These are phyloP conservation scores for Trichoderma cornu-damae DNA, from an alignment of 2,329 filamentous ascomycete genomes.

Conservation along the genomic window DNA sequence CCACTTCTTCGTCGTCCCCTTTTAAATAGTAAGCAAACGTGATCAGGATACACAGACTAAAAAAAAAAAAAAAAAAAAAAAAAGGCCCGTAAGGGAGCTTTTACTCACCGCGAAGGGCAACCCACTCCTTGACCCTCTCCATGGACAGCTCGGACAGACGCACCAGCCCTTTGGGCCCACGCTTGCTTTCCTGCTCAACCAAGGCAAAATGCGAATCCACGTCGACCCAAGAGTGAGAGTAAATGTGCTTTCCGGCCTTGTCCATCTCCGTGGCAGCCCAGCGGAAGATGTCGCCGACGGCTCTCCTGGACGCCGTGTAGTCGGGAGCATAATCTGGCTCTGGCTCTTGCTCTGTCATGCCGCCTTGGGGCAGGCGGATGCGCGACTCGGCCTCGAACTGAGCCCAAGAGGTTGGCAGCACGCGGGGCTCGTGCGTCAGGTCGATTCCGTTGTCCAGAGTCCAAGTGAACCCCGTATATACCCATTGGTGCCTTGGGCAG, in stretches of 20 bases:
- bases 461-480: conserved; percentile 3
- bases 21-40: background rate
- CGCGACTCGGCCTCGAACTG: background rate
- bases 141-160: background rate
- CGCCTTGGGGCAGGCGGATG: background rate
- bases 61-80: no score
- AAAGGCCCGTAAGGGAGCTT: no score
- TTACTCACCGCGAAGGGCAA: background rate
- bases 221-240: conserved; percentile 9
- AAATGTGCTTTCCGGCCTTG: background rate
- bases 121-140: conserved; percentile 3
- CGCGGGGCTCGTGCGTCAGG: background rate
- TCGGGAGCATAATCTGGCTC: background rate
- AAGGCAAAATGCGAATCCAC: background rate
- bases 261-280: conserved; percentile 12
- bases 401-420: background rate
- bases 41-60: no score
- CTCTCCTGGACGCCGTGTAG: background rate
- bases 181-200: background rate
- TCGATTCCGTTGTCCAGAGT: background rate
- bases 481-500: conserved; percentile 4
- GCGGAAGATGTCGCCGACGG: conserved; percentile 8
- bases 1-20: background rate
- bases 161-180: background rate
- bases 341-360: background rate